A percentile compares a stretch with the other conserved stretches of the same genome.
Conservation (phyloP, 176 grass and related monocot species). For the maize (Zea mays) region Zm-B73-REFERENCE-NAM-5.0 NC_050100.1:218950501-218951000, state of each 20-base stretch:
- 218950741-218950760: conserved; percentile 9
- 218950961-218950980: conserved; percentile 84
- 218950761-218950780: neutral
- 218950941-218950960: conserved; percentile 60
- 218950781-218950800: conserved; percentile 10
- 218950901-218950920: conserved; percentile 39
- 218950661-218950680: conserved; percentile 49
- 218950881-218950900: conserved; percentile 27
- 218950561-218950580: conserved; percentile 23
- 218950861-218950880: conserved; percentile 9
- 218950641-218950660: conserved; percentile 59
- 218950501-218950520: conserved; percentile 15
- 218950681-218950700: conserved; percentile 34
- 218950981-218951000: conserved; percentile 89
- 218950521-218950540: conserved; percentile 16
- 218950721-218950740: conserved; percentile 11
- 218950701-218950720: conserved; percentile 57
- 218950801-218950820: conserved; percentile 6
- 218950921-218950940: conserved; percentile 52
- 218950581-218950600: conserved; percentile 41
- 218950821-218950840: conserved; percentile 29
- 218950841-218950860: conserved; percentile 36
- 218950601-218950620: conserved; percentile 65
- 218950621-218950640: conserved; percentile 81
- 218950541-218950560: conserved; percentile 5